Base-by-base conservation (phyloP, 345 rosid species). In the Euclidium syriacum region DNA sequence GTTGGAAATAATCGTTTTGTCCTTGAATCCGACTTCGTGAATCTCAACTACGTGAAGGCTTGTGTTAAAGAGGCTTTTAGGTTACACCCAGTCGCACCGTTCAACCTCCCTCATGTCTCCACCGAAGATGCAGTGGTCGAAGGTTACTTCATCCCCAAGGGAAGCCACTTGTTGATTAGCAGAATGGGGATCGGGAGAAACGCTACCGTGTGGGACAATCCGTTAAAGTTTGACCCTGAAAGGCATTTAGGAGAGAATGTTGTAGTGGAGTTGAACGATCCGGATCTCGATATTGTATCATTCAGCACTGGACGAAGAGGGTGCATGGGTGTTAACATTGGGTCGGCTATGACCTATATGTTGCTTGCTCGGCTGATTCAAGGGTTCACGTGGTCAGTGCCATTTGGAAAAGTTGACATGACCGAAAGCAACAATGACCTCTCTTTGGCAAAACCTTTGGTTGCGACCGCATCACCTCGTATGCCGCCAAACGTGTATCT, bases 301-400 rank as follows among this genome's bases (percentile, higher is more conserved):
- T 79, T 79, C 22, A 79, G 78, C 69, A 76, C 74, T 0, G 83
- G 80, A 7, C 67, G 75, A 14, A 71, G 80, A 3, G 83, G 83
- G 1, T 78, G 84, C 61, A 38, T 41, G 23, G 73, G 66, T 1
- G 20, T 67, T 0, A 3, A 46, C 81, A n/a, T n/a, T n/a, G n/a
- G n/a, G n/a, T n/a, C n/a, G n/a, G n/a, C n/a, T n/a, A n/a, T n/a
- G n/a, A n/a, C n/a, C n/a, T n/a, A n/a, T n/a, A n/a, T n/a, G n/a
- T n/a, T n/a, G n/a, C n/a, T n/a, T n/a, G n/a, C n/a, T 0, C 71
- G 84, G 65, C 56, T 80, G 20, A 46, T 76, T 19, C 80, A 76
- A 14, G 71, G 67, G 19, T 79, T 76, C 44, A 44, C 17, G 6
- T 79, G 83, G 80, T 54, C 16, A 16, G 78, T 74, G 0, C 53